phyloP scores from a whole-genome alignment of 2,329 filamentous ascomycete genomes.

The Thelonectria olida region DNA sequence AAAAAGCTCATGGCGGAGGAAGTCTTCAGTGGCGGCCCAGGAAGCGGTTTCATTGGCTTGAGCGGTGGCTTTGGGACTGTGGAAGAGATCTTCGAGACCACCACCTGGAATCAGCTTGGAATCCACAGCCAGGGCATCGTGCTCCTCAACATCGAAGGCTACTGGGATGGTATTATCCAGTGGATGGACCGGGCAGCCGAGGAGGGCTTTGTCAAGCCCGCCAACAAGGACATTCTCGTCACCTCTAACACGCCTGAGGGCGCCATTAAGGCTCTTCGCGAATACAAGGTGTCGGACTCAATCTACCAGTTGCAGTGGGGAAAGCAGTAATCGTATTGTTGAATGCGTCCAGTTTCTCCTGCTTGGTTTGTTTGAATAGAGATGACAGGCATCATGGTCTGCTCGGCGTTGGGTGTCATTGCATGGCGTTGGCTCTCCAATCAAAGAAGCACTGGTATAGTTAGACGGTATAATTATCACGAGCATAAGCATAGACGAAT shows the following conservation, averaged over 20 bases:
- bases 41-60: constrained; percentile 89
- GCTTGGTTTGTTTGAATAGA: too few relatives aligned
- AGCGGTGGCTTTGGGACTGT: constrained; percentile 93
- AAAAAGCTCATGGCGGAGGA: constrained; percentile 94
- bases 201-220: constrained; percentile 78
- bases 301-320: constrained; percentile 87
- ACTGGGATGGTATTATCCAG: constrained; percentile 86
- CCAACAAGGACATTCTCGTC: constrained; percentile 79
- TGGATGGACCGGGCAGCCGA: constrained; percentile 83
- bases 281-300: constrained; percentile 80
- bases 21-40: constrained; percentile 82
- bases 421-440: constrained; percentile 28
- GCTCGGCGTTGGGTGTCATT: constrained; percentile 11
- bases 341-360: neutral
- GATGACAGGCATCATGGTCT: constrained; percentile 17
- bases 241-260: constrained; percentile 78
- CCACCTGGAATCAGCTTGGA: constrained; percentile 95
- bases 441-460: constrained; percentile 14
- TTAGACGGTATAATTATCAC: neutral
- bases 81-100: constrained; percentile 92
- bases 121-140: constrained; percentile 86
- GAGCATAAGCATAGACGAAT: constrained; percentile 30
- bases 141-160: constrained; percentile 87
- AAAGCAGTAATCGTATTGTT: constrained; percentile 58
- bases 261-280: constrained; percentile 73